Base-by-base conservation (phyloP, 2,329 filamentous ascomycete genomes). In the Fusarium sp. region DNA sequence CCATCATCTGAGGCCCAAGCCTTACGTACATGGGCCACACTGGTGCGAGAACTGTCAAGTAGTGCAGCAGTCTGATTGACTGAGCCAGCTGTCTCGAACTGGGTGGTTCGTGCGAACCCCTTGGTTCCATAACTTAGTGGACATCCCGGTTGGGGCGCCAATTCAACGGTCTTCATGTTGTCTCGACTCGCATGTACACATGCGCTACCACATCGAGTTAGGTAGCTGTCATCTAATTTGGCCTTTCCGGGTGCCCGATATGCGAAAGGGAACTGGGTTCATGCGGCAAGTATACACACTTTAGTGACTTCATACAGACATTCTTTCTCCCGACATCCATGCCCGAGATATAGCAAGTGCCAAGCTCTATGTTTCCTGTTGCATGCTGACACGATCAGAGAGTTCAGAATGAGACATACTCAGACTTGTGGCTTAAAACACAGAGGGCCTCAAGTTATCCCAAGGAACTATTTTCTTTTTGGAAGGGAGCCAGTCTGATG, bases 101-200 rank as follows among this genome's bases (percentile, higher is more conserved):
- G 65, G 55, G 66, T 62, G 64, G 70, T 73, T 74, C 66, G 66
- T 71, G 68, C 66, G 66, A 74, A 73, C 64, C 45, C 70, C 58
- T 64, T 62, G 67, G 62, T 66, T 68, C 58, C 65, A 37, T 55
- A 28, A 28, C 26, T 28, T 28, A 59, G 58, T 46, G 19, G 62
- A 35, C 32, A 48, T 58, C 37, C 46, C 46, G 24, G 53, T 35
- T 65, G 40, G 54, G 49, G 46, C 47, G 48, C 55, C 56, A 48
- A 51, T 53, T 49, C 53, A 67, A 62, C 57, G 61, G 58, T 48
- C 57, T 65, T 53, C 54, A 54, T 37, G 48, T 22, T 43, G 45
- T 64, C 39, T 56, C 45, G 33, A 66, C 43, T 62, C 17, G 26
- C 55, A 65, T 68, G 60, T 62, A 32, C 48, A 54, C 57, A 59